Conservation (phyloP, 495 filamentous ascomycete genomes). For the Aspergillus egyptiacus region DNA sequence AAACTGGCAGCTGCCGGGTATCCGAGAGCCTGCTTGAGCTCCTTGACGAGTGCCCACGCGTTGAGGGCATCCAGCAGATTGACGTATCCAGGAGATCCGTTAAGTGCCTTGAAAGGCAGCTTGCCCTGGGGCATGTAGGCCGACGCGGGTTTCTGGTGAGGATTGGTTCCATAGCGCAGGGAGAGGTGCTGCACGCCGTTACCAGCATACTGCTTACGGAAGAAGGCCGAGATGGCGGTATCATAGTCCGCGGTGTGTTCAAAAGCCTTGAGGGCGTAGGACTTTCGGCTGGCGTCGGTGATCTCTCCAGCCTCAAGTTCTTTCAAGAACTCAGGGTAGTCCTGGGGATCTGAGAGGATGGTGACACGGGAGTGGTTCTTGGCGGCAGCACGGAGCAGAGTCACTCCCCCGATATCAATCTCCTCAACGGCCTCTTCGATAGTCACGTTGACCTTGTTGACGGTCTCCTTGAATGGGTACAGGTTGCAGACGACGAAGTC, state of each 20-base stretch:
- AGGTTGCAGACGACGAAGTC: constrained; percentile 98
- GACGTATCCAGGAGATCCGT: constrained; percentile 89
- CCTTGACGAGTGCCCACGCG: constrained; percentile 93
- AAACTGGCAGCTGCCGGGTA: constrained; percentile 94
- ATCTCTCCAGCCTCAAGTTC: constrained; percentile 85
- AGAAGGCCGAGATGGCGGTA: constrained; percentile 88
- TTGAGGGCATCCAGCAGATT: constrained; percentile 96
- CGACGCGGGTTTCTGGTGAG: constrained; percentile 92
- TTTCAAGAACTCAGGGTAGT: constrained; percentile 90
- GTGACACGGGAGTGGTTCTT: constrained; percentile 96
- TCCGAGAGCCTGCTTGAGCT: constrained; percentile 80
- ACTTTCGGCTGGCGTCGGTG: constrained; percentile 70
- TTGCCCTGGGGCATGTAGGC: constrained; percentile 65
- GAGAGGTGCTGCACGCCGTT: constrained; percentile 76
- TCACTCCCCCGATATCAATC: constrained; percentile 97
- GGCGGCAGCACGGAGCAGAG: constrained; percentile 88
- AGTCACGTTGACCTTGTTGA: constrained; percentile 94
- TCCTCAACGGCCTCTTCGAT: constrained; percentile 95
- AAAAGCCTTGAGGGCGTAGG: constrained; percentile 93
- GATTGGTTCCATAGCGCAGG: constrained; percentile 92
- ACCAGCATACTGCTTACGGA: constrained; percentile 90
- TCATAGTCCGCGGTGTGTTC: constrained; percentile 99
- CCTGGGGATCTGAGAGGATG: constrained; percentile 85
- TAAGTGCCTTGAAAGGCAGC: constrained; percentile 95
- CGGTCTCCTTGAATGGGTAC: constrained; percentile 96